phyloP scores from a whole-genome alignment of 305 asterid genomes.

The Rubia tinctorum region DNA sequence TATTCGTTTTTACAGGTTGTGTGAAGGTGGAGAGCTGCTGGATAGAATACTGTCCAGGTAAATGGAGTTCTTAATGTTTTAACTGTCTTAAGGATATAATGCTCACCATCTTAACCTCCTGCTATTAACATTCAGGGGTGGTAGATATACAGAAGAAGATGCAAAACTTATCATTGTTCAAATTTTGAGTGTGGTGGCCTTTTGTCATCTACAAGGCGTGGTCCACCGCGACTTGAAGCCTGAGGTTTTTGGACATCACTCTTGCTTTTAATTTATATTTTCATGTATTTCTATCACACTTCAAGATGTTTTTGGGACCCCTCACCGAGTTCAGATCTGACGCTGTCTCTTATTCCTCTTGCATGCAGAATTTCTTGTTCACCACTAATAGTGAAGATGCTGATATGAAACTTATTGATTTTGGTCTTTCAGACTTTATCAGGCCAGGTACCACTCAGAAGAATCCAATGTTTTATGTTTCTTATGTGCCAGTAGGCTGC shows the following conservation, averaged over 20 bases:
- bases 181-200: slow-evolving; percentile 82
- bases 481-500: not conserved
- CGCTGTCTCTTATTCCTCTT: slow-evolving; percentile 19
- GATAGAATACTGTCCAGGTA: slow-evolving; percentile 86
- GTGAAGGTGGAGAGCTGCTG: slow-evolving; percentile 97
- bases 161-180: slow-evolving; percentile 82
- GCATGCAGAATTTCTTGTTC: slow-evolving; percentile 73
- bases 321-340: slow-evolving; percentile 4
- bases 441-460: slow-evolving; percentile 61
- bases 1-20: slow-evolving; percentile 52
- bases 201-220: slow-evolving; percentile 96
- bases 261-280: not conserved
- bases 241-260: slow-evolving; percentile 46
- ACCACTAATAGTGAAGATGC: slow-evolving; percentile 84
- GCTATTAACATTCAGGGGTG: slow-evolving; percentile 64
- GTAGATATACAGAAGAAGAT: slow-evolving; percentile 86
- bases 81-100: not conserved
- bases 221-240: slow-evolving; percentile 99
- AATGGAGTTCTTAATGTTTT: slow-evolving; percentile 18
- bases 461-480: not conserved
- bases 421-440: slow-evolving; percentile 94
- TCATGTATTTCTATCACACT: slow-evolving; percentile 1
- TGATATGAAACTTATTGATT: slow-evolving; percentile 90
- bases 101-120: slow-evolving; percentile 1
- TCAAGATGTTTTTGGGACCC: not conserved